These are phyloP conservation scores for Solanum habrochaites DNA, from an alignment of 257 asterid genomes.

Conservation along the genomic window DNA sequence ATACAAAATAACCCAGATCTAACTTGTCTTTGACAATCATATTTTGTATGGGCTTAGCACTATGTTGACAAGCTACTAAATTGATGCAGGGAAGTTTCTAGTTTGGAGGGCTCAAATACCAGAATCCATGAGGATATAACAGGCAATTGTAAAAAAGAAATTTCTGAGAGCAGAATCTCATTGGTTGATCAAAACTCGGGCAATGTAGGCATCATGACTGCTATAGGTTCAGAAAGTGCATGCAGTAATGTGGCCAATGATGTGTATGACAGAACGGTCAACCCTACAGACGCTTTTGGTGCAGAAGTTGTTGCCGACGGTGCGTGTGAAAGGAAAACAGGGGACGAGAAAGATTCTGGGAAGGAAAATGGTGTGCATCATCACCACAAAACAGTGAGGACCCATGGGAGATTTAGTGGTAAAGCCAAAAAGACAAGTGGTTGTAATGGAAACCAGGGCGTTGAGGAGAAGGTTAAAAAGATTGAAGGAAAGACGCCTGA, in stretches of 20 bases:
- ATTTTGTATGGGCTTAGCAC: neutral
- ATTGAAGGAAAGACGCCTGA: neutral
- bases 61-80: neutral
- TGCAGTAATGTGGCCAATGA: slow-evolving; percentile 1
- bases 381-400: neutral
- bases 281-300: neutral
- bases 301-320: neutral
- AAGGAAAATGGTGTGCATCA: neutral
- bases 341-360: neutral
- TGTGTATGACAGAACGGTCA: neutral
- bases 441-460: neutral
- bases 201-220: neutral
- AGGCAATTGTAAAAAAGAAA: neutral
- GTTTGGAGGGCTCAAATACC: slow-evolving; percentile 5
- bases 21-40: neutral
- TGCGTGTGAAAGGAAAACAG: neutral
- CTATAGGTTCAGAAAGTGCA: neutral
- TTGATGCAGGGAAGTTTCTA: slow-evolving; percentile 30
- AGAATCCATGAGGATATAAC: slow-evolving; percentile 1
- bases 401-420: neutral
- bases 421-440: neutral
- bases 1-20: neutral
- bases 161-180: neutral
- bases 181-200: slow-evolving; percentile 4
- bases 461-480: neutral